Percentiles rank a stretch among this genome's conserved stretches.
These are phyloP conservation scores for Marasmius fiardii DNA, from an alignment of 1,284 basidiomycete genomes.

Conservation along the genomic window DNA sequence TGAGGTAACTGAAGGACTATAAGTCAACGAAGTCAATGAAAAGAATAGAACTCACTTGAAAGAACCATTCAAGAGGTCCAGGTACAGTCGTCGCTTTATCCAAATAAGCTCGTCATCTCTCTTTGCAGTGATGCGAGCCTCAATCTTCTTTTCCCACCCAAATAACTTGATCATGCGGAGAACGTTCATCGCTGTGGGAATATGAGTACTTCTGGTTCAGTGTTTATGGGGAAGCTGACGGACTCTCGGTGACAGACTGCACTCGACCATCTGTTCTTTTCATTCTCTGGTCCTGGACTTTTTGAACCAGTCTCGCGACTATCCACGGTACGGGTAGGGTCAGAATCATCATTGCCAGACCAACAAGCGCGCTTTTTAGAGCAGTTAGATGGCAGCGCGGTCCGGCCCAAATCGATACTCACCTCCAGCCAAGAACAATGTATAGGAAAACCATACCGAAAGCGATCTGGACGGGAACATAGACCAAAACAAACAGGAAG, in stretches of 20 bases:
- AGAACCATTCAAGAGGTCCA: constrained; percentile 35
- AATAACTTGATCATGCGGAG: constrained; percentile 72
- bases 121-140: constrained; percentile 44
- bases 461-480: constrained; percentile 26
- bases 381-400: neutral
- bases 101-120: constrained; percentile 54
- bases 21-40: neutral
- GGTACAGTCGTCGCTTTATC: constrained; percentile 39
- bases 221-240: too few relatives aligned
- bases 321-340: constrained; percentile 46
- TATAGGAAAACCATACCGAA: constrained; percentile 27
- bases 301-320: constrained; percentile 19
- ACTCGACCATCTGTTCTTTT: constrained; percentile 22
- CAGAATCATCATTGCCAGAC: constrained; percentile 45
- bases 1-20: constrained; percentile 40
- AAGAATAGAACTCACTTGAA: constrained; percentile 36
- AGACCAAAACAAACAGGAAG: constrained; percentile 22
- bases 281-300: constrained; percentile 18
- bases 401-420: too few relatives aligned
- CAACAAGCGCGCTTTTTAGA: constrained; percentile 51
- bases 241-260: constrained; percentile 36
- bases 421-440: neutral
- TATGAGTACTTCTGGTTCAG: too few relatives aligned
- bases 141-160: constrained; percentile 64
- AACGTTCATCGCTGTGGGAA: constrained; percentile 37